These are phyloP conservation scores for Pseudoturritis turrita DNA, from an alignment of 345 rosid genomes.

Conservation along the genomic window DNA sequence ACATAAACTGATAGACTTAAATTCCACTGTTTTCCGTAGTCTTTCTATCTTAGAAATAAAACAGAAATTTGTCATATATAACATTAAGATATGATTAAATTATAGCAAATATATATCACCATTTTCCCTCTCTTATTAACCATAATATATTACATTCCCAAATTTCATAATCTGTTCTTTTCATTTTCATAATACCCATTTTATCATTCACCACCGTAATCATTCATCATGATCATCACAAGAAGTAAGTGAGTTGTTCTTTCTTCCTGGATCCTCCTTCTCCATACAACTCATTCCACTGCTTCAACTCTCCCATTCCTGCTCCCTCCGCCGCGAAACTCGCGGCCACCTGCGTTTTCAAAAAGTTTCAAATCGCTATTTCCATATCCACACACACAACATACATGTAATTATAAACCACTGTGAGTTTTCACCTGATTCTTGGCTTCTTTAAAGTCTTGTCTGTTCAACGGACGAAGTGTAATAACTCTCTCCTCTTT, in stretches of 20 bases:
- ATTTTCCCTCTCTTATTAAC: neutral
- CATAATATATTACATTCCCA: slow-evolving; percentile 8
- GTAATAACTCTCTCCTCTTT: slow-evolving; percentile 52
- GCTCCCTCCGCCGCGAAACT: slow-evolving; percentile 77
- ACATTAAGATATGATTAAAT: neutral
- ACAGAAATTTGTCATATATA: too few relatives aligned
- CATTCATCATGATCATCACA: slow-evolving; percentile 33
- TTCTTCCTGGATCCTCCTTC: slow-evolving; percentile 95
- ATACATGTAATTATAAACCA: neutral
- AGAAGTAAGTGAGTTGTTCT: slow-evolving; percentile 76
- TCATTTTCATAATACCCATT: too few relatives aligned
- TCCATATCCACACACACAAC: neutral
- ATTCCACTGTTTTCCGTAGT: too few relatives aligned
- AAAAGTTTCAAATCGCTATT: slow-evolving; percentile 1
- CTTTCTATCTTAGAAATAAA: too few relatives aligned
- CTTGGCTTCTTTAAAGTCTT: slow-evolving; percentile 77
- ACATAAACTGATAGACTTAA: too few relatives aligned
- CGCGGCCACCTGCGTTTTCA: slow-evolving; percentile 68
- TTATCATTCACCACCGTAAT: neutral
- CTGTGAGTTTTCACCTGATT: slow-evolving; percentile 45
- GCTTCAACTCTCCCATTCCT: slow-evolving; percentile 75
- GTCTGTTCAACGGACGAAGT: slow-evolving; percentile 70
- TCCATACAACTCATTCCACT: slow-evolving; percentile 87
- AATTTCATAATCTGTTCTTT: neutral
- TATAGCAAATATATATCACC: neutral